Conservation (phyloP, 345 rosid species). For the Punica granatum region DNA sequence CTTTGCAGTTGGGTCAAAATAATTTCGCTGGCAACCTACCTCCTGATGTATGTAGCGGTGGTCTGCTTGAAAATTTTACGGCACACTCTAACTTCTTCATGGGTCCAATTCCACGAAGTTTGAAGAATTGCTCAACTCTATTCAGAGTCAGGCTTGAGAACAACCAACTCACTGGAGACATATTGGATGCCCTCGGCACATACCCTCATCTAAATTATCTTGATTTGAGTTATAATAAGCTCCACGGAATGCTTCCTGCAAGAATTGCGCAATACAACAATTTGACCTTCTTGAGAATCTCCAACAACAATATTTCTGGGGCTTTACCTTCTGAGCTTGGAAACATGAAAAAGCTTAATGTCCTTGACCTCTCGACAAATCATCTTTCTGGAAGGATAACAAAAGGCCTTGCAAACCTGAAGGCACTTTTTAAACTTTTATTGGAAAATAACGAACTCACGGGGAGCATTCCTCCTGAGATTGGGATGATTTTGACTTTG, state of each 20-base stretch:
- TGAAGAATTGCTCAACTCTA: slow-evolving; percentile 21
- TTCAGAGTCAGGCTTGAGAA: slow-evolving; percentile 9
- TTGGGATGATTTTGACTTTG: background rate
- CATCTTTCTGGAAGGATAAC: slow-evolving; percentile 6
- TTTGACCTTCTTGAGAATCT: slow-evolving; percentile 10
- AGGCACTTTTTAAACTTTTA: background rate
- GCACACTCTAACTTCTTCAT: slow-evolving; percentile 4
- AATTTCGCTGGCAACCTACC: background rate
- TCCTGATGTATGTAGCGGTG: slow-evolving; percentile 1
- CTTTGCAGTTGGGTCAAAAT: background rate
- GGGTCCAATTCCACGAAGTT: slow-evolving; percentile 13
- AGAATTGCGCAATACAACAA: background rate
- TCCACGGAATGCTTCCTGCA: background rate
- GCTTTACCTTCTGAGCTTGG: slow-evolving; percentile 9
- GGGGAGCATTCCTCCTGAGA: slow-evolving; percentile 7
- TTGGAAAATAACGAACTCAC: slow-evolving; percentile 8
- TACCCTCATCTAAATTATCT: slow-evolving; percentile 9
- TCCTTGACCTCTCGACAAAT: slow-evolving; percentile 9
- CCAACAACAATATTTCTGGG: slow-evolving; percentile 9
- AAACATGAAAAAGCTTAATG: background rate
- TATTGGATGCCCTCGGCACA: slow-evolving; percentile 7
- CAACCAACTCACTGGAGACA: slow-evolving; percentile 24
- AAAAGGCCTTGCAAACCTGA: slow-evolving; percentile 2
- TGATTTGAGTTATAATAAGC: slow-evolving; percentile 9
- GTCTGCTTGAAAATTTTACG: background rate